Conservation (phyloP, 345 rosid species). For the Rhizophora mangle region DNA sequence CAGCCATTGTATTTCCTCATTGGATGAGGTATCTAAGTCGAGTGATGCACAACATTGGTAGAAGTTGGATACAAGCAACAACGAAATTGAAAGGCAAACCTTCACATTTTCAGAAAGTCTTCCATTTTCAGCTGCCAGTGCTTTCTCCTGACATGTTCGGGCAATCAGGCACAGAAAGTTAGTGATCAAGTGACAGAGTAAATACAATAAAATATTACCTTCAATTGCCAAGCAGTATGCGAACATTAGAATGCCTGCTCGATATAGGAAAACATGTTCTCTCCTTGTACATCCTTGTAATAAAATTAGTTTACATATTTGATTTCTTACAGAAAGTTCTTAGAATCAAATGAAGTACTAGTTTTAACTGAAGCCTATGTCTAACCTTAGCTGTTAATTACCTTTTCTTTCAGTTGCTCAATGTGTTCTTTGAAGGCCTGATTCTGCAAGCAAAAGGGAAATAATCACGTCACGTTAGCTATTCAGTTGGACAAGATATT, state of each 20-base stretch:
- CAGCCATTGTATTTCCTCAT: too few species aligned
- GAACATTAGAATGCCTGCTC: too few species aligned
- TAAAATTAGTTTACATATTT: too few species aligned
- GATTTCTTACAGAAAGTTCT: too few species aligned
- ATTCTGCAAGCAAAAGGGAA: constrained; percentile 38
- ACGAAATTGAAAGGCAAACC: neutral
- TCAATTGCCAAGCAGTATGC: neutral
- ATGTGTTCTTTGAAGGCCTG: constrained; percentile 71
- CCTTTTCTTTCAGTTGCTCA: constrained; percentile 65
- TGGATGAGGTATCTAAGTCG: too few species aligned
- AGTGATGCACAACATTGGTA: too few species aligned
- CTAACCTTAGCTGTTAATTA: constrained; percentile 17
- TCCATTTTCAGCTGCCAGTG: constrained; percentile 13
- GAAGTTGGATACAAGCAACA: neutral
- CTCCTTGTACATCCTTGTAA: too few species aligned
- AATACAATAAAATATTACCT: neutral
- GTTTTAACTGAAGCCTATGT: neutral
- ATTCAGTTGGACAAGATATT: neutral
- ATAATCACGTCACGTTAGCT: too few species aligned
- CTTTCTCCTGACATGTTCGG: constrained; percentile 11
- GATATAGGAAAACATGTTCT: too few species aligned
- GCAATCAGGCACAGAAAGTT: neutral
- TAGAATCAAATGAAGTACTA: too few species aligned
- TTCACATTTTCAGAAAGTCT: constrained; percentile 14
- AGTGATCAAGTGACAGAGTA: neutral